phyloP scores from a whole-genome alignment of 2,329 filamentous ascomycete genomes.

The Exserohilum turcica region DNA sequence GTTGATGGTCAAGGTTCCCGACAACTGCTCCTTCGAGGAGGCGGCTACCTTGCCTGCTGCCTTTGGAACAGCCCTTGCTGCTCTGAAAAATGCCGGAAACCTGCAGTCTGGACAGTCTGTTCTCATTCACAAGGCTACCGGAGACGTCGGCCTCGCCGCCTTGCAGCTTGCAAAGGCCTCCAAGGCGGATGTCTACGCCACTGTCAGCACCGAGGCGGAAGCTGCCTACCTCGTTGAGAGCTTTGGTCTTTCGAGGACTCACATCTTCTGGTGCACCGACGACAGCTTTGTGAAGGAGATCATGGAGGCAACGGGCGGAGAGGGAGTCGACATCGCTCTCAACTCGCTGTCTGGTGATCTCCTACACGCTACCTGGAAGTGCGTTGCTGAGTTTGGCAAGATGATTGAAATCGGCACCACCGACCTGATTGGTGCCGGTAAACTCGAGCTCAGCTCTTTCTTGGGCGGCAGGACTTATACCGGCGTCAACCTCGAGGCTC shows the following conservation, averaged over 20 bases:
- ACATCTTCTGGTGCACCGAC: conserved; percentile 42
- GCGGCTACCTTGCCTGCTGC: conserved; percentile 32
- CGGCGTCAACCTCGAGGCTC: background rate
- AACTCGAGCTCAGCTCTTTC: conserved; percentile 22
- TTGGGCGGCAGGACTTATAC: conserved; percentile 1
- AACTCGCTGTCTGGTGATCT: conserved; percentile 36
- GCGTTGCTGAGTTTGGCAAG: conserved; percentile 44
- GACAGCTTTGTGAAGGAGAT: conserved; percentile 6
- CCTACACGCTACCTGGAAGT: conserved; percentile 43
- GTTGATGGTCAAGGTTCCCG: conserved; percentile 29
- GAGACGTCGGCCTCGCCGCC: conserved; percentile 27
- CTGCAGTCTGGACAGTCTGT: conserved; percentile 19
- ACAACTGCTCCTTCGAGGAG: conserved; percentile 31
- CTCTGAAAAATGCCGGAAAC: conserved; percentile 25
- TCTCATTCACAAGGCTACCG: conserved; percentile 28
- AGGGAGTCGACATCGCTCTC: conserved; percentile 44
- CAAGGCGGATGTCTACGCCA: conserved; percentile 33
- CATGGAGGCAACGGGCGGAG: conserved; percentile 13
- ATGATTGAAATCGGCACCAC: conserved; percentile 30
- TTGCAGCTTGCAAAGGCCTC: conserved; percentile 21
- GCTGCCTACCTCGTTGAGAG: conserved; percentile 14
- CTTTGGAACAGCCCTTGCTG: conserved; percentile 31
- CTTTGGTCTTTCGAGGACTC: conserved; percentile 27
- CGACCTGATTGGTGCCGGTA: conserved; percentile 12
- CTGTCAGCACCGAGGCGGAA: conserved; percentile 29